Evolutionary conservation across 129 eudicot genomes (phyloP).

Genomic region (Flaveria linearis): DNA sequence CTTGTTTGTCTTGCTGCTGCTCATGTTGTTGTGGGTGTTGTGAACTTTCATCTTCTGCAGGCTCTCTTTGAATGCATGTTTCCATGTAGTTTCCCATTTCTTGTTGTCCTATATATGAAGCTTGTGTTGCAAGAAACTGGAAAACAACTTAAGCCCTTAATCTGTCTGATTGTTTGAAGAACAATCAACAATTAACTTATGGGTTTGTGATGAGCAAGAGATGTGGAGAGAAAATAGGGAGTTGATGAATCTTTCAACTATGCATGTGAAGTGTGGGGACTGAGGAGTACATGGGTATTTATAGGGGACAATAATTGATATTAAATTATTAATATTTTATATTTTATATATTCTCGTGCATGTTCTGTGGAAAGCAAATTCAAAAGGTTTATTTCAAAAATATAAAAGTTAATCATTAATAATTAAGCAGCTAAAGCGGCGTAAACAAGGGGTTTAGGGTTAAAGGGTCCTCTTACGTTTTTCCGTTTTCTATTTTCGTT

Average conservation of each 20-base stretch:
- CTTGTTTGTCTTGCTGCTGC: conserved; percentile 18
- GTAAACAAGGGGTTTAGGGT: no score
- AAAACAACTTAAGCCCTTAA: conserved; percentile 1
- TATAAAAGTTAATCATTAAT: no score
- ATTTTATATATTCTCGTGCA: neutral
- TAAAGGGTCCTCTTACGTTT: no score
- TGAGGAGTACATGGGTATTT: conserved; percentile 25
- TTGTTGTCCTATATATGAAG: neutral
- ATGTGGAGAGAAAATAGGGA: conserved; percentile 26
- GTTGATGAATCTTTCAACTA: conserved; percentile 46
- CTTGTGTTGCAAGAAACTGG: conserved; percentile 21
- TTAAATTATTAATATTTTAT: neutral
- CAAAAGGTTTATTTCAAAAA: no score
- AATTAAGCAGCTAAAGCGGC: no score
- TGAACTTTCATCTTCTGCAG: conserved; percentile 13
- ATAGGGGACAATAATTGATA: conserved; percentile 25
- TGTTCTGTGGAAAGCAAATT: neutral
- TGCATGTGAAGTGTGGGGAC: conserved; percentile 54
- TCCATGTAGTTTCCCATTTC: conserved; percentile 76
- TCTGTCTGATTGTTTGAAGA: conserved; percentile 11
- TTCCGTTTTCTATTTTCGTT: no score
- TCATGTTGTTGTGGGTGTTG: neutral
- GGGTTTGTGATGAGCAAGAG: conserved; percentile 23
- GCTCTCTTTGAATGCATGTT: conserved; percentile 36
- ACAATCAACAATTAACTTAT: neutral